Conservation (phyloP, 2,329 filamentous ascomycete genomes). For the Fusarium cyanostomum region DNA sequence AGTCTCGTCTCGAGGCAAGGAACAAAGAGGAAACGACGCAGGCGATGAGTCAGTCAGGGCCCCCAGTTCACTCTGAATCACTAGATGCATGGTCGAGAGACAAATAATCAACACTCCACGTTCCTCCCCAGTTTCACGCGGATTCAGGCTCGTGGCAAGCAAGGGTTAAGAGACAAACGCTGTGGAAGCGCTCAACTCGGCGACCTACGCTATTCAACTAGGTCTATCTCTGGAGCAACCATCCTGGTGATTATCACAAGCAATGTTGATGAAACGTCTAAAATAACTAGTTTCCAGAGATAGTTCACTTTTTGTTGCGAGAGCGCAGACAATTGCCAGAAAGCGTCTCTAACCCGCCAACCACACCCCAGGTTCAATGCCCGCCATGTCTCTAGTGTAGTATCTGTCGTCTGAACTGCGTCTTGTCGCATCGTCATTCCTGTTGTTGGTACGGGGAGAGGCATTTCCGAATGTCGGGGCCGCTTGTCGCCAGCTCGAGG, state of each 20-base stretch:
- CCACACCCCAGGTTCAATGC: slow-evolving; percentile 16
- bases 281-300: background rate
- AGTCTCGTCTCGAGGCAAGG: slow-evolving; percentile 4
- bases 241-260: background rate
- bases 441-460: background rate
- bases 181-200: slow-evolving; percentile 13
- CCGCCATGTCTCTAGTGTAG: background rate
- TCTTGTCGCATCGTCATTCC: slow-evolving; percentile 14
- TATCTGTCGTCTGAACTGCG: background rate
- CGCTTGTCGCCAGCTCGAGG: background rate
- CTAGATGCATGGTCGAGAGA: slow-evolving; percentile 15
- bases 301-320: background rate
- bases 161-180: slow-evolving; percentile 24
- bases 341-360: slow-evolving; percentile 12
- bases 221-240: slow-evolving; percentile 14
- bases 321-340: background rate
- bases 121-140: slow-evolving; percentile 33
- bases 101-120: slow-evolving; percentile 27
- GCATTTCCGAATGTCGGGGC: background rate
- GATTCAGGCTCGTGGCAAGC: slow-evolving; percentile 24
- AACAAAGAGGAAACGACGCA: background rate
- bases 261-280: slow-evolving; percentile 21
- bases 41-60: slow-evolving; percentile 6
- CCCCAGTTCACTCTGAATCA: slow-evolving; percentile 24
- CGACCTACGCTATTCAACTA: background rate